These are phyloP conservation scores for Raphanus hybrid DNA, from an alignment of 441 rosid genomes.

Conservation along the genomic window DNA sequence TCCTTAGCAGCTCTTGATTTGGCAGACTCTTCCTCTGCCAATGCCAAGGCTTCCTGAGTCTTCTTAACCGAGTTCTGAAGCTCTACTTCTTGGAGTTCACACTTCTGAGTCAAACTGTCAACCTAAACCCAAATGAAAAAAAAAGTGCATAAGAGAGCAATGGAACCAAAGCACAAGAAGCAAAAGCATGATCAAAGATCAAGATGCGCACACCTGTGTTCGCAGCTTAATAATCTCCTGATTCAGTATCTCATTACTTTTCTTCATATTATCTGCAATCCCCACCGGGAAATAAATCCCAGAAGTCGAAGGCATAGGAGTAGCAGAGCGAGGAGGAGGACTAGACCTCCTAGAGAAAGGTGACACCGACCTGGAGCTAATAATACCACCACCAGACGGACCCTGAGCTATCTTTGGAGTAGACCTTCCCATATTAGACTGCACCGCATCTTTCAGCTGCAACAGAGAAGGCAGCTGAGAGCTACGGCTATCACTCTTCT, in stretches of 20 bases:
- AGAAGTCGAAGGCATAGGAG: conserved; percentile 90
- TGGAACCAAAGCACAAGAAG: background rate
- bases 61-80: conserved; percentile 83
- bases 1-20: conserved; percentile 96
- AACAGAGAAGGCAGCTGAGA: conserved; percentile 27
- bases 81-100: conserved; percentile 85
- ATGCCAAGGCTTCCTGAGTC: conserved; percentile 78
- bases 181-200: background rate
- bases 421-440: conserved; percentile 52
- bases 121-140: conserved; percentile 53
- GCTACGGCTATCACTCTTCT: too few relatives aligned
- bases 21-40: conserved; percentile 89
- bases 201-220: conserved; percentile 64
- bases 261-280: conserved; percentile 71
- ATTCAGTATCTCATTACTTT: conserved; percentile 86
- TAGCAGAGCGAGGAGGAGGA: conserved; percentile 96
- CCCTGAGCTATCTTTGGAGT: conserved; percentile 74
- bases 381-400: conserved; percentile 57
- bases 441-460: background rate
- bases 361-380: conserved; percentile 92
- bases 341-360: conserved; percentile 97
- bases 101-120: conserved; percentile 78
- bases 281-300: conserved; percentile 86
- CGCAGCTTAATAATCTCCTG: conserved; percentile 89
- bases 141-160: background rate